Evolutionary conservation across 1,284 basidiomycete genomes (phyloP).

Genomic region (Testicularia cyperi): DNA sequence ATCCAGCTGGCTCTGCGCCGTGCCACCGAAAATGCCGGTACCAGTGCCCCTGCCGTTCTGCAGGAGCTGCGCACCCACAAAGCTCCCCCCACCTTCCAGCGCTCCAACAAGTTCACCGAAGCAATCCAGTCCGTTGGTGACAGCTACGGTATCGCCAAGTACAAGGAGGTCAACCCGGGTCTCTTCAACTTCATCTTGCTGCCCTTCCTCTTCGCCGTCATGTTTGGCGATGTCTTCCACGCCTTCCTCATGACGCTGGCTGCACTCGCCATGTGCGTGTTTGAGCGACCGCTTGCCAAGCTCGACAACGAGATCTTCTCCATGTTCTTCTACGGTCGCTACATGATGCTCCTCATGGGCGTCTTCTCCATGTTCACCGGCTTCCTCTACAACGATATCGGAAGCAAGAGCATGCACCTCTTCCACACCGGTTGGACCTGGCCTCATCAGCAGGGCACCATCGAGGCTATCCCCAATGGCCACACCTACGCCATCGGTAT

Average conservation of each 20-base stretch:
- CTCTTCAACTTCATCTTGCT: slow-evolving; percentile 91
- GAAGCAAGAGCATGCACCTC: slow-evolving; percentile 86
- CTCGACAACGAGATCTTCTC: slow-evolving; percentile 80
- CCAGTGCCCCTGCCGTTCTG: slow-evolving; percentile 85
- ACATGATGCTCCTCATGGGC: slow-evolving; percentile 98
- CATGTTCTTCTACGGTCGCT: slow-evolving; percentile 94
- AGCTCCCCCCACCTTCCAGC: slow-evolving; percentile 91
- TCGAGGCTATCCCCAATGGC: slow-evolving; percentile 63
- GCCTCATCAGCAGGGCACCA: slow-evolving; percentile 63
- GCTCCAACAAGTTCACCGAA: slow-evolving; percentile 94
- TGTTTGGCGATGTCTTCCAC: slow-evolving; percentile 99
- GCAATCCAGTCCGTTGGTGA: slow-evolving; percentile 99
- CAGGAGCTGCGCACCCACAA: slow-evolving; percentile 86
- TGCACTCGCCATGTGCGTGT: slow-evolving; percentile 80
- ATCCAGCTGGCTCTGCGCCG: slow-evolving; percentile 87
- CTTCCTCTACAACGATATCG: slow-evolving; percentile 98
- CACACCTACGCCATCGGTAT: slow-evolving; percentile 86
- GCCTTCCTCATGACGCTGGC: slow-evolving; percentile 79
- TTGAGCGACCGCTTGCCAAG: slow-evolving; percentile 78
- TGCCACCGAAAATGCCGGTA: slow-evolving; percentile 94
- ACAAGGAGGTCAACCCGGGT: slow-evolving; percentile 97
- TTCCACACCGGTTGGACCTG: slow-evolving; percentile 88
- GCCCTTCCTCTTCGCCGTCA: slow-evolving; percentile 98
- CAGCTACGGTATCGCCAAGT: slow-evolving; percentile 89
- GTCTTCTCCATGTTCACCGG: slow-evolving; percentile 89